Conservation (phyloP, 2,329 filamentous ascomycete species). For the Colletotrichum lindemuthianum region DNA sequence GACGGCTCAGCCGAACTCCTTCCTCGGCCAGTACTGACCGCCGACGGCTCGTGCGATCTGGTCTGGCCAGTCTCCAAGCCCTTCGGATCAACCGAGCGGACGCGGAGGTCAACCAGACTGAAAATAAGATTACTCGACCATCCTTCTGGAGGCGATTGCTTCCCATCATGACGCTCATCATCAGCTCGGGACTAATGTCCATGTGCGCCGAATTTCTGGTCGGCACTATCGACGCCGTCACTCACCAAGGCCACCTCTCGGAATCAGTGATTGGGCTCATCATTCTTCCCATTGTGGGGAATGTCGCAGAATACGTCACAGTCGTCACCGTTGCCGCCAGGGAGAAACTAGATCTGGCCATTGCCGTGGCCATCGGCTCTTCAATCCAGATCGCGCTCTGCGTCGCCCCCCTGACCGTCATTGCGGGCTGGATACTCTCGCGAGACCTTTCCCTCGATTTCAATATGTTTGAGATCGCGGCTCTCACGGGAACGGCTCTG, state of each 20-base stretch:
- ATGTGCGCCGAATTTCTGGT: conserved; percentile 71
- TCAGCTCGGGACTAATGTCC: conserved; percentile 66
- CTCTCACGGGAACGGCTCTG: conserved; percentile 75
- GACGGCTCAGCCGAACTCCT: conserved; percentile 37
- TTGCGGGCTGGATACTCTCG: conserved; percentile 67
- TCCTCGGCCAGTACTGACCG: conserved; percentile 36
- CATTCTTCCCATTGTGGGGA: conserved; percentile 70
- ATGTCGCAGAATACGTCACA: conserved; percentile 71
- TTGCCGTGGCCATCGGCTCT: conserved; percentile 69
- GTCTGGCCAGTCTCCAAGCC: conserved; percentile 36
- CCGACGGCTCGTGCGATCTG: conserved; percentile 34
- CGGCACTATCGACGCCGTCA: conserved; percentile 65
- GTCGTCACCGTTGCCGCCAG: conserved; percentile 67
- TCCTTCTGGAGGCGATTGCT: conserved; percentile 42
- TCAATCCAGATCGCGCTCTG: conserved; percentile 71
- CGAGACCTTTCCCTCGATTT: conserved; percentile 74
- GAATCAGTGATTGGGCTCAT: conserved; percentile 70
- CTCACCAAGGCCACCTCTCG: conserved; percentile 58
- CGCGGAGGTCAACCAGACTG: not conserved
- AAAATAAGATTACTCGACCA: not conserved
- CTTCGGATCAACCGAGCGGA: conserved; percentile 10
- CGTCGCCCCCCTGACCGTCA: conserved; percentile 67
- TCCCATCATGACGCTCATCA: conserved; percentile 60
- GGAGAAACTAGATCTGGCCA: conserved; percentile 71
- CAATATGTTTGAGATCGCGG: conserved; percentile 79